These are phyloP conservation scores for Irpex sp. DNA, from an alignment of 1,284 basidiomycete species.

Conservation along the genomic window DNA sequence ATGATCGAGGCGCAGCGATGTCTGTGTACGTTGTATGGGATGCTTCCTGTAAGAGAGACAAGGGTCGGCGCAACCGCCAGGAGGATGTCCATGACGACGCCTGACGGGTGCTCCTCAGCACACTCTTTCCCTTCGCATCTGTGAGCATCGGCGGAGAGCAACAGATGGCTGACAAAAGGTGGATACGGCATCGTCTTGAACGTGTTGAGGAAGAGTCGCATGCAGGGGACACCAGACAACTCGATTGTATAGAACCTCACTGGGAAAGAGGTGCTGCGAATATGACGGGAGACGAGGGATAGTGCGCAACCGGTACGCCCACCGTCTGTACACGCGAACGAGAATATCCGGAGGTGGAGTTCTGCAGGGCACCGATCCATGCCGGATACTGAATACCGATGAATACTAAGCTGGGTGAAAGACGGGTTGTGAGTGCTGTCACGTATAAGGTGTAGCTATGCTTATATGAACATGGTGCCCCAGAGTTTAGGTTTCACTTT, in stretches of 20 bases:
- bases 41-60: neutral
- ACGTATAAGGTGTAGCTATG: too few species aligned
- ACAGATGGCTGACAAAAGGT: neutral
- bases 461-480: too few species aligned
- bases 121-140: neutral
- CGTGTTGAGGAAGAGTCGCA: neutral
- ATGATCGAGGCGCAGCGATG: neutral
- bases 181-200: neutral
- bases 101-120: neutral
- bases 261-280: neutral
- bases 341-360: neutral
- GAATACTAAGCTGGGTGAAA: too few species aligned
- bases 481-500: too few species aligned
- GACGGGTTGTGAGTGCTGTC: too few species aligned
- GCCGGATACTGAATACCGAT: neutral
- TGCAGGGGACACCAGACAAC: neutral
- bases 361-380: slow-evolving; percentile 1
- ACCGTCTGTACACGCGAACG: slow-evolving; percentile 1
- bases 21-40: neutral
- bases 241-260: neutral
- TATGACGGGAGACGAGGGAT: neutral
- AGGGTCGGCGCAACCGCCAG: neutral
- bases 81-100: neutral
- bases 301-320: slow-evolving; percentile 1
- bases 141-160: neutral